These are phyloP conservation scores for Rhynchosporium secalis DNA, from an alignment of 2,329 filamentous ascomycete species.

Conservation along the genomic window DNA sequence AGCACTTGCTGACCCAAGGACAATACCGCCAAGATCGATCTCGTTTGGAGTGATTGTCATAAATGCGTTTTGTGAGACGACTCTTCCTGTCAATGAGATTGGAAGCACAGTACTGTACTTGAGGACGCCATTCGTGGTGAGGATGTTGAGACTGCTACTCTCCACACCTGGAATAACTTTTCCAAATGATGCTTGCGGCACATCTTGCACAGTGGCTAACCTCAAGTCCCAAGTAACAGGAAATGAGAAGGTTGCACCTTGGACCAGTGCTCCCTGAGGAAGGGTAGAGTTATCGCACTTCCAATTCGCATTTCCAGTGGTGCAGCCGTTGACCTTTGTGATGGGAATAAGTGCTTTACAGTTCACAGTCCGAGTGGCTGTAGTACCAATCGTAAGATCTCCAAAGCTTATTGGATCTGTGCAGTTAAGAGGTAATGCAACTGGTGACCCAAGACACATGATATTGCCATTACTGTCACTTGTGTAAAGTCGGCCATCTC, in stretches of 20 bases:
- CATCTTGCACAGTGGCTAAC: conserved; percentile 31
- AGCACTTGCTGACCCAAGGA: conserved; percentile 39
- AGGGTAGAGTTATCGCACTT: conserved; percentile 43
- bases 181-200: conserved; percentile 33
- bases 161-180: conserved; percentile 42
- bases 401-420: conserved; percentile 45
- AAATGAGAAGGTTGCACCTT: conserved; percentile 44
- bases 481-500: conserved; percentile 45
- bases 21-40: conserved; percentile 45
- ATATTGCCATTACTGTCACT: conserved; percentile 40
- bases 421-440: conserved; percentile 45
- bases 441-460: conserved; percentile 44
- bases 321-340: conserved; percentile 42
- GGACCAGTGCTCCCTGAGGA: conserved; percentile 41
- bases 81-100: conserved; percentile 43
- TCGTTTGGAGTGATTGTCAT: conserved; percentile 42
- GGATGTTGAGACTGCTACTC: conserved; percentile 42
- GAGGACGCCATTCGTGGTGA: conserved; percentile 42
- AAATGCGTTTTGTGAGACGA: conserved; percentile 42
- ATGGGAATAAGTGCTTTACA: conserved; percentile 44
- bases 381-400: conserved; percentile 40
- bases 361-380: conserved; percentile 38
- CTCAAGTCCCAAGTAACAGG: conserved; percentile 45
- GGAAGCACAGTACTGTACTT: conserved; percentile 43
- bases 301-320: conserved; percentile 42